Base-by-base conservation (phyloP, 306 rosid species). In the Datisca glomerata region DNA sequence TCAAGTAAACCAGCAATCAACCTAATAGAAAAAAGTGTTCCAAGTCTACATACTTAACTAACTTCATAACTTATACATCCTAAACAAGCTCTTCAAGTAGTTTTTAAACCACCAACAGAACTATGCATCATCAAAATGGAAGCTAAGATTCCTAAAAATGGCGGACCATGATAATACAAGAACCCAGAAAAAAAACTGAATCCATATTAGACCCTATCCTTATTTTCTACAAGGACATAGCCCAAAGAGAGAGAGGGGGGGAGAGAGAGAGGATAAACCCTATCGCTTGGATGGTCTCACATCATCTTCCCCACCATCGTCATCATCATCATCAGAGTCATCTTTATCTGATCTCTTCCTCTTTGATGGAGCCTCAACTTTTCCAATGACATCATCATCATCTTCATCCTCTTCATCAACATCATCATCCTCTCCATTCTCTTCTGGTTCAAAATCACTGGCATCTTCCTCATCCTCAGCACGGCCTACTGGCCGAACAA, bases 391-490 rank as follows among this genome's bases (percentile, higher is more conserved):
- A 4, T 37, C 61, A 3, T 39, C 74, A 0, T 58, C 61, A 0
- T 45, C 75, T 3, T 71, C 92, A 1, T 77, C 86, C 36, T 66
- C 85, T 0, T 68, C 70, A 0, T 42, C 68, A 0, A 17, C 61
- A 2, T 56, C 72, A 27, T 56, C 79, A 2, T 62, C 85, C 10
- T 70, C 86, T 0, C 86, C 93, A 9, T 80, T 85, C 75, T 73
- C 86, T 53, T 60, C 76, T 1, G 92, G 94, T 19, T 86, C 96
- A 61, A 81, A 72, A 68, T 86, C 94, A 24, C 94, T 81, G 1
- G 86, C 79, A n/a, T 83, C 94, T 43, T 81, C 92, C 63, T 78
- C 96, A 45, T 86, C 96, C 68, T 78, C 96, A 1, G 94, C 77
- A 10, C 45, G 57, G 4, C 60, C 78, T 58, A 86, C 65, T 4